Conservation (phyloP, 345 rosid genomes). For the Anacardium occidentale region DNA sequence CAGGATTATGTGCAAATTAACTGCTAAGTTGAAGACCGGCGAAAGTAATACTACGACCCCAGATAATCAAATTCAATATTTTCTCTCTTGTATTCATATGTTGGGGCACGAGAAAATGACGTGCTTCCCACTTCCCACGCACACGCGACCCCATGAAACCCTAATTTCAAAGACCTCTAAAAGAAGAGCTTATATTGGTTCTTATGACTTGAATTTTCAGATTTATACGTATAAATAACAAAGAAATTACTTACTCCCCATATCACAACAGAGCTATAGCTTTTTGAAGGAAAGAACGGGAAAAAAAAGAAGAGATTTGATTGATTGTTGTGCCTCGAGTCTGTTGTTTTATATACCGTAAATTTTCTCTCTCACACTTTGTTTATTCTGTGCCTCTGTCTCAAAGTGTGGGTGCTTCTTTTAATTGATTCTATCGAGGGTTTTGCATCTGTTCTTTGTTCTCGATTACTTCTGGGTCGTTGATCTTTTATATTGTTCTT, state of each 20-base stretch:
- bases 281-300: no score
- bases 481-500: conserved; percentile 18
- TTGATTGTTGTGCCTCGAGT: conserved; percentile 14
- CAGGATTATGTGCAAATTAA: conserved; percentile 17
- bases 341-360: conserved; percentile 19
- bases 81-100: conserved; percentile 13
- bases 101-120: conserved; percentile 45
- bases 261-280: conserved; percentile 18
- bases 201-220: neutral
- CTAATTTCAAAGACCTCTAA: conserved; percentile 43
- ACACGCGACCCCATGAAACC: conserved; percentile 60
- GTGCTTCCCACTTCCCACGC: conserved; percentile 52
- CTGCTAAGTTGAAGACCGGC: no score
- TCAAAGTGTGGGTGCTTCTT: neutral
- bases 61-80: no score
- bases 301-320: conserved; percentile 8
- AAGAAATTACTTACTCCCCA: neutral
- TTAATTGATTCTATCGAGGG: conserved; percentile 26
- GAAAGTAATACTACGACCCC: no score
- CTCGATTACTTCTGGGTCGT: conserved; percentile 22
- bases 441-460: conserved; percentile 23
- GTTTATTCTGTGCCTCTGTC: conserved; percentile 7
- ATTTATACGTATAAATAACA: neutral
- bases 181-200: conserved; percentile 26
- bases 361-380: conserved; percentile 8